Evolutionary conservation across 345 rosid genomes (phyloP).

Genomic region (Erucastrum elatum): DNA sequence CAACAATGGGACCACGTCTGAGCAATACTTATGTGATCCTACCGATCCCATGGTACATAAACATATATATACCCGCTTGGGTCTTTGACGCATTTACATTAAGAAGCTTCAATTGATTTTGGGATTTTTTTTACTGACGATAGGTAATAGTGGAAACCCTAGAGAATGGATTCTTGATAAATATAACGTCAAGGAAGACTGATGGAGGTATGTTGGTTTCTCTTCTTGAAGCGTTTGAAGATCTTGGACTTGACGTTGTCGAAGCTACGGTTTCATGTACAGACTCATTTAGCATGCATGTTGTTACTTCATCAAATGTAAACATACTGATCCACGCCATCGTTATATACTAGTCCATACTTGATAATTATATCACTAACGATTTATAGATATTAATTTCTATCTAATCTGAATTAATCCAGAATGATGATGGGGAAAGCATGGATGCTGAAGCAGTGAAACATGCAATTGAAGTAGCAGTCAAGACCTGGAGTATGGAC

Average conservation of each 20-base stretch:
- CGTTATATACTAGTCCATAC: constrained; percentile 4
- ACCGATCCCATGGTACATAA: constrained; percentile 29
- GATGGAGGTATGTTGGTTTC: constrained; percentile 57
- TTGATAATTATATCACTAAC: not conserved
- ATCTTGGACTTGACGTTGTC: constrained; percentile 61
- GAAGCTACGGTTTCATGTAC: constrained; percentile 77
- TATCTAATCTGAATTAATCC: constrained; percentile 14
- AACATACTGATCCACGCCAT: constrained; percentile 7
- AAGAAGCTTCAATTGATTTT: not conserved
- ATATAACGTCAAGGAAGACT: constrained; percentile 46
- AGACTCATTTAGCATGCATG: constrained; percentile 55
- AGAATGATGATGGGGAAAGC: constrained; percentile 42
- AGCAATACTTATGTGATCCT: constrained; percentile 23
- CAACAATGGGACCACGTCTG: constrained; percentile 50
- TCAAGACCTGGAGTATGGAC: constrained; percentile 45
- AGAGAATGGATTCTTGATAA: constrained; percentile 54
- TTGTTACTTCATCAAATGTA: constrained; percentile 53
- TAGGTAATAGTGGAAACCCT: constrained; percentile 57
- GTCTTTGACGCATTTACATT: not conserved
- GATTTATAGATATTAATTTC: not conserved
- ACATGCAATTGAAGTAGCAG: constrained; percentile 52
- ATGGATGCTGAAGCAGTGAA: constrained; percentile 53
- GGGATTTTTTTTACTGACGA: not conserved
- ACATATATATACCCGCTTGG: not conserved
- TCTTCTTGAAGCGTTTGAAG: constrained; percentile 66